phyloP scores from a whole-genome alignment of 225 moss, liverwort and hornwort genomes.

The Physcomitrium patens region DNA sequence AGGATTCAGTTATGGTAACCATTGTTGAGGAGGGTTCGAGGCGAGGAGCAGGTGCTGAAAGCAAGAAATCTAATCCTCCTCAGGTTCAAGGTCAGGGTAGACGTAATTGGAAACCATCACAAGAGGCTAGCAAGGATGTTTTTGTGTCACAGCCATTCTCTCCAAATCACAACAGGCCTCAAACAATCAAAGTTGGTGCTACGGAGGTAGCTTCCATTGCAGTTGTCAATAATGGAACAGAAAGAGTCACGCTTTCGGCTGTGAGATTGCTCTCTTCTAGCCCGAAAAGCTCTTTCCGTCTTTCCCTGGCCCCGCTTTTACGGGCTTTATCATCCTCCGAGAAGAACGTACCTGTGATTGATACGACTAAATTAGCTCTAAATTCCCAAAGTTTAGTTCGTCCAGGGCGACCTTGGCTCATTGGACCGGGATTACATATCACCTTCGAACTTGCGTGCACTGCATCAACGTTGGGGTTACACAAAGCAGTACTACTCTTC shows the following conservation, averaged over 20 bases:
- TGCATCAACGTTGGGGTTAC: slow-evolving; percentile 57
- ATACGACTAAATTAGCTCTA: slow-evolving; percentile 42
- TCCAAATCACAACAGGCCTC: slow-evolving; percentile 59
- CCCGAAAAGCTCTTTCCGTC: slow-evolving; percentile 56
- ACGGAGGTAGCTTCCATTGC: slow-evolving; percentile 59
- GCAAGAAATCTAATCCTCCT: slow-evolving; percentile 38
- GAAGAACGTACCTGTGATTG: slow-evolving; percentile 48
- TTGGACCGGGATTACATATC: slow-evolving; percentile 55
- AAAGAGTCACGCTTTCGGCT: slow-evolving; percentile 44
- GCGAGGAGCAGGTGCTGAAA: slow-evolving; percentile 34
- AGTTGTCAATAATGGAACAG: slow-evolving; percentile 58
- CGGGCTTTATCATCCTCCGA: slow-evolving; percentile 58
- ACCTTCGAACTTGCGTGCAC: slow-evolving; percentile 57
- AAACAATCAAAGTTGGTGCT: slow-evolving; percentile 52
- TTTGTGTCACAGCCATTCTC: slow-evolving; percentile 70
- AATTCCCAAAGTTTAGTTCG: slow-evolving; percentile 50
- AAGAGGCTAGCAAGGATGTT: slow-evolving; percentile 57
- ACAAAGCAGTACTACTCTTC: slow-evolving; percentile 57
- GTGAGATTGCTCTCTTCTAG: slow-evolving; percentile 59
- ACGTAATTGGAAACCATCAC: slow-evolving; percentile 53
- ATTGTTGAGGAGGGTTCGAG: slow-evolving; percentile 33
- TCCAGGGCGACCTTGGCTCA: slow-evolving; percentile 57
- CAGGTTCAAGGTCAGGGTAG: slow-evolving; percentile 30
- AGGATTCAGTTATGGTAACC: slow-evolving; percentile 35
- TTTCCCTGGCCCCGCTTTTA: slow-evolving; percentile 57